Conservation (phyloP, 306 rosid species). For the Fagus crenata region DNA sequence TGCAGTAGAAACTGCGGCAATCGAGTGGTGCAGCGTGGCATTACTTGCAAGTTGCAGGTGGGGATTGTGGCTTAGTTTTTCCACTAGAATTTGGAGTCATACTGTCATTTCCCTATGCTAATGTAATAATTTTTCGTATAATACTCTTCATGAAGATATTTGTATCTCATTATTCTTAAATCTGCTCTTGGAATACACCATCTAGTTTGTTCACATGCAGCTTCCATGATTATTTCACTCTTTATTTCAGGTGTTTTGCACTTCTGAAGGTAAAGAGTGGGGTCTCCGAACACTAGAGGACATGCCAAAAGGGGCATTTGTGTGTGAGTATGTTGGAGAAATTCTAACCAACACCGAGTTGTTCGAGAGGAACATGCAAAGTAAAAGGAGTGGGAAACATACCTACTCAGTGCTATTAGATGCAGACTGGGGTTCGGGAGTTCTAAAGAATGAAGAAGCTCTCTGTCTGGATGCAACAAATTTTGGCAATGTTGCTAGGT, state of each 20-base stretch:
- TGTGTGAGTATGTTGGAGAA: slow-evolving; percentile 90
- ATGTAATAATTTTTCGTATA: neutral
- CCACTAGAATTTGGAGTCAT: neutral
- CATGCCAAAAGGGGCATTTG: slow-evolving; percentile 86
- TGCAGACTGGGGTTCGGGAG: slow-evolving; percentile 69
- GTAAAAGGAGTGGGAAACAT: slow-evolving; percentile 48
- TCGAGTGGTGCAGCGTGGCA: slow-evolving; percentile 91
- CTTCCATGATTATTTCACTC: neutral
- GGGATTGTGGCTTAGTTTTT: slow-evolving; percentile 20
- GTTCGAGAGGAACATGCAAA: slow-evolving; percentile 54
- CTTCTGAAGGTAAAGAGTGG: slow-evolving; percentile 90
- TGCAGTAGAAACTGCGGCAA: slow-evolving; percentile 82
- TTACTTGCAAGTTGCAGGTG: slow-evolving; percentile 85
- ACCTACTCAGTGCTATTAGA: slow-evolving; percentile 57
- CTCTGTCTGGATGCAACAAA: slow-evolving; percentile 82
- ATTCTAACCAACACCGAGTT: slow-evolving; percentile 65
- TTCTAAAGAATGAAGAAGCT: slow-evolving; percentile 58
- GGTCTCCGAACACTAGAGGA: slow-evolving; percentile 88
- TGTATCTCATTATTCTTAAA: neutral
- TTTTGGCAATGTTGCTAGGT: slow-evolving; percentile 86
- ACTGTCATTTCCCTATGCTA: neutral
- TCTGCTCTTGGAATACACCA: neutral
- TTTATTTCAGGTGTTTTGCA: slow-evolving; percentile 66
- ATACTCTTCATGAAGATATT: neutral
- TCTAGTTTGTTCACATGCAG: neutral